A percentile compares a stretch with the other conserved stretches of the same genome.
These are phyloP conservation scores for Claviceps pazoutovae DNA, from an alignment of 2,329 filamentous ascomycete species.

Conservation along the genomic window DNA sequence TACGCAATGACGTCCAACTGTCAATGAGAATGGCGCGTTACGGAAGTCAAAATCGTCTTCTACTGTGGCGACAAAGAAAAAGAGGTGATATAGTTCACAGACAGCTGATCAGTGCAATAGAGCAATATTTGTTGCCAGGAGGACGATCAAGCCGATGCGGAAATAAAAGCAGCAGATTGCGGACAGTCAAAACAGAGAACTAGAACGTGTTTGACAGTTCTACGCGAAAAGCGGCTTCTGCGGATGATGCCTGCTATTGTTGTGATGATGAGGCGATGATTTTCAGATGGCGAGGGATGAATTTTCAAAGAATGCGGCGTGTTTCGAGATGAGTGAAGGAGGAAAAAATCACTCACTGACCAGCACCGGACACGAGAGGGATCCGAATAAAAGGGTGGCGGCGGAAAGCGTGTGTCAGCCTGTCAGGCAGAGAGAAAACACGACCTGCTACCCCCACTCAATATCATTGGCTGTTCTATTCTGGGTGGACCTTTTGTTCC, in stretches of 20 bases:
- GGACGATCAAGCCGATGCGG: not conserved
- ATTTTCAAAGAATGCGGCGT: not conserved
- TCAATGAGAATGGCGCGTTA: conserved; percentile 5
- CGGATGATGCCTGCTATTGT: not conserved
- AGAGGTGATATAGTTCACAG: conserved; percentile 8
- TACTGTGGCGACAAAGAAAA: conserved; percentile 10
- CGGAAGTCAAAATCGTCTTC: conserved; percentile 8
- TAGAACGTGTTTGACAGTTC: not conserved
- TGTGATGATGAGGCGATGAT: not conserved
- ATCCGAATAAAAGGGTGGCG: conserved; percentile 2
- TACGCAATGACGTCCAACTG: conserved; percentile 8
- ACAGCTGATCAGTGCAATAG: conserved; percentile 1
- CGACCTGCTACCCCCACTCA: conserved; percentile 1
- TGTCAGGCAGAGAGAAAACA: conserved; percentile 3
- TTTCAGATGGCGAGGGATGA: not conserved
- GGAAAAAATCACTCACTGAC: not conserved
- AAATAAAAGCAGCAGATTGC: not conserved
- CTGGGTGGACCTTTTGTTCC: not conserved
- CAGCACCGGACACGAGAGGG: not conserved
- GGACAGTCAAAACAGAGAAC: not conserved
- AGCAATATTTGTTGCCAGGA: not conserved
- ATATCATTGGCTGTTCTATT: not conserved
- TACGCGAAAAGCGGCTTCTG: not conserved
- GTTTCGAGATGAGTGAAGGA: not conserved
- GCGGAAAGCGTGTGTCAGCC: not conserved